Evolutionary conservation across 2,329 filamentous ascomycete species (phyloP), one percentile per base, ranked within the genome.

Genomic region (Cladophialophora immunda): DNA sequence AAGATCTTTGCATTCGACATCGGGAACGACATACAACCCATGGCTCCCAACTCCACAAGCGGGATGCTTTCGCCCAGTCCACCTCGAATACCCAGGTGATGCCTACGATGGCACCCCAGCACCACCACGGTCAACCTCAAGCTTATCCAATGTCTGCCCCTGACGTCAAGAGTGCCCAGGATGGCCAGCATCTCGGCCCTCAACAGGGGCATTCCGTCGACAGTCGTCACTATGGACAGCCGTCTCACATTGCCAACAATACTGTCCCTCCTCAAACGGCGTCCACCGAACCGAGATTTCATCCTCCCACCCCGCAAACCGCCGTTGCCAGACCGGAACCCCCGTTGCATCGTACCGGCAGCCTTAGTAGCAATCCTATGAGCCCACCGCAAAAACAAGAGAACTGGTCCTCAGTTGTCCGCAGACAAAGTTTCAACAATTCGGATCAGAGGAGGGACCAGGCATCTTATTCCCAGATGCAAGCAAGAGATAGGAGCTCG

Each of bases 1-100:
- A 96, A 72, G 95, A 99, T 78, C 84, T 99, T 66, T 93, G 95
- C 76, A 91, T 95, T 75, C 89, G 92, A 50, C 92, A 95, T 79
- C 87, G 89, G 76, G 92, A 94, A 76, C 87, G 92, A 52, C 92
- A 94, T 78, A 92, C 89, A 13, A 91, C 90, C 32, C 79, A 81
- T 63, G 82, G 82, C 47, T 84, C 82, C n/a, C 82, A 84, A 70
- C 73, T 84, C 17, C 82, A 84, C 71, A 82, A 82, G 70, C 81
- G 82, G 67, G 82, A 84, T 68, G 76, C 76, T 62, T 82, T 82
- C 68, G 75, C 79, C 19, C 79, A 81, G 52, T 71, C 70, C 11
- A 55, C 61, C n/a, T 59, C 70, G 54, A 62, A 32, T 38, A 57
- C 55, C 53, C 64, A 63, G 29, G 27, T 62, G 63, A 73, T 15